Evolutionary conservation across 352 stramenopile species (phyloP).

Genomic region (Pythium pyrilobum): DNA sequence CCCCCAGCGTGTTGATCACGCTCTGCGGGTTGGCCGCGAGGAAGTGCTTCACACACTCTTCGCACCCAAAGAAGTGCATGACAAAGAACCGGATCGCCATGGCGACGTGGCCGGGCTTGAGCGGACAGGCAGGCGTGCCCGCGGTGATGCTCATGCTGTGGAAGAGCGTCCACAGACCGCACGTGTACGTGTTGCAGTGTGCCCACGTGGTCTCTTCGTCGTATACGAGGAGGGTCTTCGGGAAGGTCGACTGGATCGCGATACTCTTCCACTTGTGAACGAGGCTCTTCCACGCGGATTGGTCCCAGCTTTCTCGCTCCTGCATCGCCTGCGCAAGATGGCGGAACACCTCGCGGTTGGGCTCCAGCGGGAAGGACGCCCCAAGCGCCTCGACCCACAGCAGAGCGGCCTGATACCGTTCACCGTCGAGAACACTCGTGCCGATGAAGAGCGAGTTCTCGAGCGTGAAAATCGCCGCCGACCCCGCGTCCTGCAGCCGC

Average conservation of each 20-base stretch:
- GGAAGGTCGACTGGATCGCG: constrained; percentile 43
- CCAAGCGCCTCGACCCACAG: constrained; percentile 60
- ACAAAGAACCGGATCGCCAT: constrained; percentile 65
- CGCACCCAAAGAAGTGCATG: constrained; percentile 80
- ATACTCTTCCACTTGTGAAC: constrained; percentile 60
- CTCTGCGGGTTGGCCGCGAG: constrained; percentile 52
- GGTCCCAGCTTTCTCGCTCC: constrained; percentile 39
- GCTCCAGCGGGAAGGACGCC: constrained; percentile 55
- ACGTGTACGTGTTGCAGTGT: constrained; percentile 75
- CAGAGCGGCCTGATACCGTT: constrained; percentile 56
- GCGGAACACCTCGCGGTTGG: constrained; percentile 49
- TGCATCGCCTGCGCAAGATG: constrained; percentile 34
- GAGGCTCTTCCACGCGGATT: constrained; percentile 49
- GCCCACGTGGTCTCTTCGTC: constrained; percentile 43
- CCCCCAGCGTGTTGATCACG: constrained; percentile 39
- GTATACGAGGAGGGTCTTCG: constrained; percentile 49
- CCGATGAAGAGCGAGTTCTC: constrained; percentile 76
- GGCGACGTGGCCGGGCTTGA: constrained; percentile 54
- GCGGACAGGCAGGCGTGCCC: constrained; percentile 24
- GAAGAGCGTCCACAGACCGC: constrained; percentile 78
- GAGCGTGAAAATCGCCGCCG: constrained; percentile 59
- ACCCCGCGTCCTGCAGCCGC: constrained; percentile 59
- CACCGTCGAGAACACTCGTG: constrained; percentile 45
- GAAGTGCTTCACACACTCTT: constrained; percentile 74
- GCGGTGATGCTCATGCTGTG: constrained; percentile 60